These are phyloP conservation scores for Saccharomycopsis sp. DNA, from an alignment of 805 yeast species.

Conservation along the genomic window DNA sequence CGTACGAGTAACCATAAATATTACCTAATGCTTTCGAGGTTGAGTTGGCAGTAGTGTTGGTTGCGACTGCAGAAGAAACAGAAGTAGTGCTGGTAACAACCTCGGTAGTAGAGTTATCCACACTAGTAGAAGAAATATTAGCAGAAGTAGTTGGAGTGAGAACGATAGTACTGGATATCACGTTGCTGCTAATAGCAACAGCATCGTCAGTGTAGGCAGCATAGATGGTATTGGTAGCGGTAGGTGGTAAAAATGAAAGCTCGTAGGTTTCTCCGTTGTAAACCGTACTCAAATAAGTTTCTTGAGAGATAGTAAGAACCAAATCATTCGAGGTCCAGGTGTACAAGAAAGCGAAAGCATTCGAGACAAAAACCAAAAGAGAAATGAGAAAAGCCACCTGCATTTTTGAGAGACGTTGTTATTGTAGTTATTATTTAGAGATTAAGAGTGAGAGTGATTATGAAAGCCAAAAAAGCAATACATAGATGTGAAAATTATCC, in stretches of 20 bases:
- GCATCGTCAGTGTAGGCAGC: constrained; percentile 11
- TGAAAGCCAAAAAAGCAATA: neutral
- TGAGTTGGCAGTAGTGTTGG: neutral
- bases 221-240: constrained; percentile 15
- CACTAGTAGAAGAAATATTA: neutral
- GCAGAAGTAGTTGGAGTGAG: constrained; percentile 11
- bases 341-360: constrained; percentile 15
- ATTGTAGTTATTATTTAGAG: neutral
- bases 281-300: constrained; percentile 19
- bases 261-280: constrained; percentile 17
- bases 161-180: neutral
- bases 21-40: neutral
- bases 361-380: neutral
- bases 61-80: neutral
- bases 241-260: constrained; percentile 17
- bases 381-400: neutral
- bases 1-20: neutral
- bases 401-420: neutral
- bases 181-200: neutral
- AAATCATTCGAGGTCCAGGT: constrained; percentile 18
- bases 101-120: neutral
- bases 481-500: neutral
- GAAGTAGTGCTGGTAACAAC: neutral
- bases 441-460: neutral
- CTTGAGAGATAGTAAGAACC: constrained; percentile 11